Evolutionary conservation across 176 grass and related monocot species (phyloP).

Genomic region (Pontederia crassipes): DNA sequence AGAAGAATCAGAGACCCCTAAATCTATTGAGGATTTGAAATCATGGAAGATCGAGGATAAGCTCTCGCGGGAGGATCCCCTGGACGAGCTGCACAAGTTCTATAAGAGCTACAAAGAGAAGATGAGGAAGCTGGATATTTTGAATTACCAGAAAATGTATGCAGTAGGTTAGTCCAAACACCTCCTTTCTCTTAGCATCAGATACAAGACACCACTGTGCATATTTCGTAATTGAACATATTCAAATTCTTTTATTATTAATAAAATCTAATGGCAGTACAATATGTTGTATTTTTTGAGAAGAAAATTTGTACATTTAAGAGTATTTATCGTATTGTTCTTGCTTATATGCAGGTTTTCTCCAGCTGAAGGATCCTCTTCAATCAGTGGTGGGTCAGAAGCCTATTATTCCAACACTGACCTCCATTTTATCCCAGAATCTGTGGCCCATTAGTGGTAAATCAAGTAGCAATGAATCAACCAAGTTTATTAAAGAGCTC

Average conservation of each 20-base stretch:
- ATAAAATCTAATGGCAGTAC: too few relatives aligned
- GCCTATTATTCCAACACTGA: constrained; percentile 41
- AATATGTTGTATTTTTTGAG: too few relatives aligned
- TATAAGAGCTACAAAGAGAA: constrained; percentile 91
- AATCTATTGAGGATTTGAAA: constrained; percentile 69
- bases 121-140: constrained; percentile 93
- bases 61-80: constrained; percentile 64
- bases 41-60: constrained; percentile 77
- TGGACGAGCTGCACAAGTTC: constrained; percentile 95
- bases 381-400: constrained; percentile 44
- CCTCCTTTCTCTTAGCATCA: not conserved
- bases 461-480: constrained; percentile 43
- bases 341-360: constrained; percentile 42
- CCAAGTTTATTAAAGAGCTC: constrained; percentile 67
- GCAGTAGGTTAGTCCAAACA: constrained; percentile 57
- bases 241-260: not conserved
- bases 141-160: constrained; percentile 91
- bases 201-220: not conserved
- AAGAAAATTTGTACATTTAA: not conserved
- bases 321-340: not conserved
- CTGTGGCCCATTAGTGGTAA: constrained; percentile 33
- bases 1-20: constrained; percentile 75
- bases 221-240: not conserved
- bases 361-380: constrained; percentile 61
- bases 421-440: constrained; percentile 68